These are phyloP conservation scores for Mycena citricolor DNA, from an alignment of 1,284 basidiomycete genomes.

Conservation along the genomic window DNA sequence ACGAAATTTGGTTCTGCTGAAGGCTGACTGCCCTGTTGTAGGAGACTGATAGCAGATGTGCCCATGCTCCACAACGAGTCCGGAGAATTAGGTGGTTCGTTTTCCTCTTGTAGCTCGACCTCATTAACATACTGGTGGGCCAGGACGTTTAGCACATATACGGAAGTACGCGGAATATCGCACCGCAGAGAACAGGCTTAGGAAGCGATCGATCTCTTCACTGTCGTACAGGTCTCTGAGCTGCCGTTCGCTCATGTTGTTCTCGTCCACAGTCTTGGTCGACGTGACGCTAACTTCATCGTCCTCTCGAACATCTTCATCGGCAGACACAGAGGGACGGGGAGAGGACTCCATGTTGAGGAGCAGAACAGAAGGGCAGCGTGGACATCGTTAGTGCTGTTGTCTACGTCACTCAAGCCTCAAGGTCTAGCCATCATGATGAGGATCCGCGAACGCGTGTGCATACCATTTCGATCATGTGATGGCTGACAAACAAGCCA, in stretches of 20 bases:
- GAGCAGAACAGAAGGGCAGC: not conserved
- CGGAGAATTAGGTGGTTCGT: constrained; percentile 1
- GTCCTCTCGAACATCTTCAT: too few relatives aligned
- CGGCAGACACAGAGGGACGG: too few relatives aligned
- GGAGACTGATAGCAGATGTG: constrained; percentile 1
- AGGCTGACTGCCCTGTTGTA: not conserved
- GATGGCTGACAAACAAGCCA: constrained; percentile 7
- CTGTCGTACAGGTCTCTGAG: constrained; percentile 58
- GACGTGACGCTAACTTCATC: too few relatives aligned
- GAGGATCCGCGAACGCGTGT: not conserved
- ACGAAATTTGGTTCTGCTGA: too few relatives aligned
- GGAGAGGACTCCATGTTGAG: not conserved
- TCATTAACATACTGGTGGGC: constrained; percentile 56
- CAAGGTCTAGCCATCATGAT: too few relatives aligned
- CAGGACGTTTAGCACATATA: constrained; percentile 5
- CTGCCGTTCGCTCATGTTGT: constrained; percentile 38
- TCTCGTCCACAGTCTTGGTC: constrained; percentile 10
- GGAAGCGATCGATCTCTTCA: constrained; percentile 61
- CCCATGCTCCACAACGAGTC: not conserved
- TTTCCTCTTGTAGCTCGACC: constrained; percentile 39
- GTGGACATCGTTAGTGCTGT: not conserved
- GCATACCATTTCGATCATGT: constrained; percentile 10
- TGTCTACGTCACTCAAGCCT: too few relatives aligned
- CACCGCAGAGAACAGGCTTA: constrained; percentile 57
- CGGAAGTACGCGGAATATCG: constrained; percentile 22